Evolutionary conservation across 164 flowering plant genomes (phyloP).

Genomic region (Platanus orientalis): DNA sequence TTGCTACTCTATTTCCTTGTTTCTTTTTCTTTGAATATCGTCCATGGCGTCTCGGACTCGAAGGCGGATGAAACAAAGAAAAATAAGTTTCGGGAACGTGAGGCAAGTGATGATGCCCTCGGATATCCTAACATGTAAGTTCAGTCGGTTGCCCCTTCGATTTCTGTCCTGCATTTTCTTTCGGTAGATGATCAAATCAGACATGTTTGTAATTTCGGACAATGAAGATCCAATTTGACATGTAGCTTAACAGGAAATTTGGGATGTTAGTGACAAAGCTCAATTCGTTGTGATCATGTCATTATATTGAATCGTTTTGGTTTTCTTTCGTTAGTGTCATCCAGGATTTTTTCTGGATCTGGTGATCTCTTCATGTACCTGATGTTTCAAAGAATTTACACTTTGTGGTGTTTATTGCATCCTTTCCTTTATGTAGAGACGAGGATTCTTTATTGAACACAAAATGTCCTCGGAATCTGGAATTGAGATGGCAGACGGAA

Average conservation of each 20-base stretch:
- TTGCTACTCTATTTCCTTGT: conserved; percentile 11
- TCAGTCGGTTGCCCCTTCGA: neutral
- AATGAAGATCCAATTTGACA: neutral
- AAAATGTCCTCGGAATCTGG: conserved; percentile 84
- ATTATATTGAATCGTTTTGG: neutral
- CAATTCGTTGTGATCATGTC: neutral
- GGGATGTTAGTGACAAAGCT: neutral
- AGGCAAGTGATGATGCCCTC: conserved; percentile 72
- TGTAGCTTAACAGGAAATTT: neutral
- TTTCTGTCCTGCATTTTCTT: neutral
- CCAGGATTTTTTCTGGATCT: neutral
- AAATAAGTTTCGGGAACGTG: conserved; percentile 78
- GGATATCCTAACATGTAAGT: conserved; percentile 78
- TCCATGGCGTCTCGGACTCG: conserved; percentile 12
- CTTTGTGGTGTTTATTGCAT: neutral
- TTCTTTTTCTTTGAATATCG: neutral
- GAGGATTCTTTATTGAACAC: conserved; percentile 85
- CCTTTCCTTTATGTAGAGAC: conserved; percentile 46
- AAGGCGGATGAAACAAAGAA: conserved; percentile 27
- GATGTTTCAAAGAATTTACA: neutral
- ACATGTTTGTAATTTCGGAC: neutral
- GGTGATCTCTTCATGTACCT: neutral
- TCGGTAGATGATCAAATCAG: neutral
- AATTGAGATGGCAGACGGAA: conserved; percentile 96
- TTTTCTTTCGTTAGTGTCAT: neutral